Evolutionary conservation across 306 rosid genomes (phyloP).

Genomic region (Malus orientalis): DNA sequence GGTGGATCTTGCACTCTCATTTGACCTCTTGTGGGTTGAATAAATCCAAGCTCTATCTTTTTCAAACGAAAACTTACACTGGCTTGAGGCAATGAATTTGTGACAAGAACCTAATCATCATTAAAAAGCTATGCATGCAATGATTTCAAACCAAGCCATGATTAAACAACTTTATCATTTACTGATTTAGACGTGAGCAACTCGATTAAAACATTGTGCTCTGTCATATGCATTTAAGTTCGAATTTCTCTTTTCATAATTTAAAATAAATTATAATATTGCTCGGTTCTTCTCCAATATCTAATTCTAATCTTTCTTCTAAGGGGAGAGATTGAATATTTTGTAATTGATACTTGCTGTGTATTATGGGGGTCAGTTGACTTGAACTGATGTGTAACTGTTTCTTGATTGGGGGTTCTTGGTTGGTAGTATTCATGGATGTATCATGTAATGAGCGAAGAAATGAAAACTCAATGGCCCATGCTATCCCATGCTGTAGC

Average conservation of each 20-base stretch:
- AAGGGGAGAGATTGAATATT: not conserved
- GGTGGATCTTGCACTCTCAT: not conserved
- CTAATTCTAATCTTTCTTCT: not conserved
- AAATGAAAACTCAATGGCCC: not conserved
- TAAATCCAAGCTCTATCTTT: not conserved
- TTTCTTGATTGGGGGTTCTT: not conserved
- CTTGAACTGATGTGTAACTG: not conserved
- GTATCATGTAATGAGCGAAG: not conserved
- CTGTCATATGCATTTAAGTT: too few relatives aligned
- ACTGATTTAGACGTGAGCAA: not conserved
- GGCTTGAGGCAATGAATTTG: not conserved
- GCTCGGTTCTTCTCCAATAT: not conserved
- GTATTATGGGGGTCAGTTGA: not conserved
- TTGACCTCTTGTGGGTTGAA: not conserved
- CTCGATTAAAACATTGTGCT: not conserved
- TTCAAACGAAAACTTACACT: not conserved
- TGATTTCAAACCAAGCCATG: not conserved
- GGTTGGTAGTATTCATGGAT: not conserved
- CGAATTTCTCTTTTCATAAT: rapidly evolving
- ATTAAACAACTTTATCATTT: not conserved
- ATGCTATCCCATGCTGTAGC: not conserved
- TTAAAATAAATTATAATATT: too few relatives aligned
- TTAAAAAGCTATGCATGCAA: not conserved
- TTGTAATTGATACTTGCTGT: not conserved
- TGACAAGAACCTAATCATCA: not conserved